These are phyloP conservation scores for Thermothielavioides terrestris DNA, from an alignment of 495 filamentous ascomycete species.

Conservation along the genomic window DNA sequence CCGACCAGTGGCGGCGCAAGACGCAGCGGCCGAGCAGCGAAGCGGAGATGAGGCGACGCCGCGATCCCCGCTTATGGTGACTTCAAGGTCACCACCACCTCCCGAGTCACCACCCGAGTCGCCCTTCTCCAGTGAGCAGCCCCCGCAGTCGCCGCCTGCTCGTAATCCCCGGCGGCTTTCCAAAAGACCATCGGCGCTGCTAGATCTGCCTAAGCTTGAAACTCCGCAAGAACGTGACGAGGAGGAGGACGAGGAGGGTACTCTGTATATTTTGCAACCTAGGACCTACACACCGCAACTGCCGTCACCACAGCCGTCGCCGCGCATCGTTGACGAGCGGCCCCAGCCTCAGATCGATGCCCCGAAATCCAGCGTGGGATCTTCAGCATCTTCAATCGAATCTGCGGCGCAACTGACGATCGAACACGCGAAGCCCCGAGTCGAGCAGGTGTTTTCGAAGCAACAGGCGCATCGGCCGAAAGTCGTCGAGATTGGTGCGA, in stretches of 20 bases:
- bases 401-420: constrained; percentile 6
- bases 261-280: constrained; percentile 42
- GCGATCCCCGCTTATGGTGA: background rate
- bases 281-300: constrained; percentile 46
- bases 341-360: background rate
- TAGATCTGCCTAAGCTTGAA: constrained; percentile 11
- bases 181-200: constrained; percentile 9
- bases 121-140: background rate
- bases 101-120: constrained; percentile 2
- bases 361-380: background rate
- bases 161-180: constrained; percentile 27
- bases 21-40: background rate
- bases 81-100: constrained; percentile 3
- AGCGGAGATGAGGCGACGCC: background rate
- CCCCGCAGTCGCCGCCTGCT: constrained; percentile 16
- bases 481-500: constrained; percentile 21
- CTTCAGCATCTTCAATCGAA: constrained; percentile 4
- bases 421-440: constrained; percentile 1
- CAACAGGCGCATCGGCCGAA: constrained; percentile 9
- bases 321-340: constrained; percentile 15
- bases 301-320: constrained; percentile 40
- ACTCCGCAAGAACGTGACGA: constrained; percentile 3
- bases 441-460: constrained; percentile 3
- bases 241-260: constrained; percentile 20
- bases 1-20: background rate